phyloP scores from a whole-genome alignment of 768 basidiomycete genomes.

The Russula earlei region DNA sequence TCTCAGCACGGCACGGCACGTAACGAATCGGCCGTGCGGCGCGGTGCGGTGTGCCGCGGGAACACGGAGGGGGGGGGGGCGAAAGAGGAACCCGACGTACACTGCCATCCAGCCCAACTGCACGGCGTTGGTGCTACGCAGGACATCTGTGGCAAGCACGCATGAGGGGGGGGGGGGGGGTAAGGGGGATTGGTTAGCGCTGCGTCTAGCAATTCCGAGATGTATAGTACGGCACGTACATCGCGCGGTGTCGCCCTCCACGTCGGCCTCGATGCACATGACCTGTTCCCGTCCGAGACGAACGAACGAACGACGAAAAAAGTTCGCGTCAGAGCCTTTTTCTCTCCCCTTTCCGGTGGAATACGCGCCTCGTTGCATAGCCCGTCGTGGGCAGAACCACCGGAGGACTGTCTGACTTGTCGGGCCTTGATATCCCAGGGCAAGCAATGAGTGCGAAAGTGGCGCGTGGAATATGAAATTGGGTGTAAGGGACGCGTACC shows the following conservation, averaged over 20 bases:
- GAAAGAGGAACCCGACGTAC: constrained; percentile 1
- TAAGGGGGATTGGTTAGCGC: too few species aligned
- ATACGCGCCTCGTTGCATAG: constrained; percentile 3
- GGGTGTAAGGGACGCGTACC: background rate
- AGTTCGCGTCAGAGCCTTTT: too few species aligned
- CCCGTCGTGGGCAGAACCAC: background rate
- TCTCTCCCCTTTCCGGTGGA: background rate
- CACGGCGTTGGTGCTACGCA: constrained; percentile 20
- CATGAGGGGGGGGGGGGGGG: background rate
- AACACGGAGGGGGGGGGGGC: background rate
- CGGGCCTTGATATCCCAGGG: background rate
- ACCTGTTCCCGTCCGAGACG: background rate
- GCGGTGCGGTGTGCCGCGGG: too few species aligned
- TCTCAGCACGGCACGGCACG: too few species aligned
- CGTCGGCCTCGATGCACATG: constrained; percentile 11
- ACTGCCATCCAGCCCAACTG: constrained; percentile 21
- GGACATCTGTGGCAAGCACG: constrained; percentile 9
- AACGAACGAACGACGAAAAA: too few species aligned
- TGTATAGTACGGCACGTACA: constrained; percentile 5
- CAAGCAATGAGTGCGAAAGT: background rate
- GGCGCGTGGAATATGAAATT: background rate
- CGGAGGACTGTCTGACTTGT: background rate
- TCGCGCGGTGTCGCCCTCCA: constrained; percentile 11
- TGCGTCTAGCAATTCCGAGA: too few species aligned
- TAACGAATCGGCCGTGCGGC: too few species aligned